Percentiles rank a stretch among this genome's conserved stretches.
Evolutionary conservation across 352 stramenopile species (phyloP).

Genomic region (Pythium grandisporangium): DNA sequence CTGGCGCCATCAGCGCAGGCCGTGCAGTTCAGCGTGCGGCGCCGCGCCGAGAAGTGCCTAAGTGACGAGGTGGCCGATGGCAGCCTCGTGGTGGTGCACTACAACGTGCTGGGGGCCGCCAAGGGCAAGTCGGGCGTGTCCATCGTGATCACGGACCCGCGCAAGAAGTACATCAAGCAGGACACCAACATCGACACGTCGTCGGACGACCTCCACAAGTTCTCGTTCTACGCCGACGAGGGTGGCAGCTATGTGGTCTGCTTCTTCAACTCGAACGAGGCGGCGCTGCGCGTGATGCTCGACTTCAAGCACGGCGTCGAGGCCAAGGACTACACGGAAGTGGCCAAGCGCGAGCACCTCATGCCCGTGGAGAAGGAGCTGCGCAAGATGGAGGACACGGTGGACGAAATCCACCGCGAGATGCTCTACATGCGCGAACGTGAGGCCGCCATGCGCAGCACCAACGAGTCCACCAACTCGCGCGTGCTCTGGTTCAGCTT

Average conservation of each 20-base stretch:
- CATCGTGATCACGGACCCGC: slow-evolving; percentile 62
- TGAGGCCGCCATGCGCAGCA: slow-evolving; percentile 81
- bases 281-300: slow-evolving; percentile 59
- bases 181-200: slow-evolving; percentile 78
- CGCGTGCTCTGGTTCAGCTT: slow-evolving; percentile 88
- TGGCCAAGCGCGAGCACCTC: slow-evolving; percentile 84
- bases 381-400: slow-evolving; percentile 84
- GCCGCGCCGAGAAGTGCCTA: slow-evolving; percentile 67
- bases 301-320: slow-evolving; percentile 86
- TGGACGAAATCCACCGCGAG: slow-evolving; percentile 85
- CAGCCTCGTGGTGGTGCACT: slow-evolving; percentile 76
- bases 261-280: slow-evolving; percentile 79
- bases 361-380: slow-evolving; percentile 86
- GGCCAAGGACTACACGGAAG: slow-evolving; percentile 84
- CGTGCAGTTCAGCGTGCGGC: slow-evolving; percentile 75
- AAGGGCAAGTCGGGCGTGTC: slow-evolving; percentile 66
- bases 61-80: slow-evolving; percentile 75
- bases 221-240: slow-evolving; percentile 66
- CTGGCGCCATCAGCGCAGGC: slow-evolving; percentile 15
- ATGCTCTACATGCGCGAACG: slow-evolving; percentile 88
- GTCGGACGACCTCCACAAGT: slow-evolving; percentile 75
- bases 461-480: slow-evolving; percentile 86
- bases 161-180: slow-evolving; percentile 74
- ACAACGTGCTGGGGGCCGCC: slow-evolving; percentile 60
- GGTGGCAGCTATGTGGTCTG: slow-evolving; percentile 70